Evolutionary conservation across 768 basidiomycete species (phyloP).

Genomic region (Boletus rex-veris): DNA sequence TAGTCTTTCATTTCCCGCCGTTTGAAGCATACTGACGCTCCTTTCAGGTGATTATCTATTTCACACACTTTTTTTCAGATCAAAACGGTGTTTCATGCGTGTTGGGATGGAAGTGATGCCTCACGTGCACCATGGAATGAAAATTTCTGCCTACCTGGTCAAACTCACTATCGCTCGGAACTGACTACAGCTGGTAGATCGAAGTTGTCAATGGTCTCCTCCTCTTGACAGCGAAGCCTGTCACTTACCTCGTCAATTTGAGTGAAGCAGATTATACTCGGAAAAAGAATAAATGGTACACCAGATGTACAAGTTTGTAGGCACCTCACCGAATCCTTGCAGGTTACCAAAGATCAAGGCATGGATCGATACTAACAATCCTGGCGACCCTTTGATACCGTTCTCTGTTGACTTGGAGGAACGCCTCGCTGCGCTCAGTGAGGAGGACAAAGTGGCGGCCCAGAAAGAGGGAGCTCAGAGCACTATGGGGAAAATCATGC

Average conservation of each 20-base stretch:
- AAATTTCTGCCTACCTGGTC: not conserved
- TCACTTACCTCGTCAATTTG: conserved; percentile 97
- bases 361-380: conserved; percentile 97
- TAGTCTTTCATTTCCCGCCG: not conserved
- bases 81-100: conserved; percentile 67
- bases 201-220: conserved; percentile 86
- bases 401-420: conserved; percentile 97
- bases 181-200: conserved; percentile 48
- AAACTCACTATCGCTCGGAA: not conserved
- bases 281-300: conserved; percentile 98
- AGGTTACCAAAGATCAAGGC: conserved; percentile 96
- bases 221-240: conserved; percentile 93
- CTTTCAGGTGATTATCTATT: conserved; percentile 22
- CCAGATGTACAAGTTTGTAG: not conserved
- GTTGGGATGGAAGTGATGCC: conserved; percentile 83
- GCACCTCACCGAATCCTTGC: not conserved
- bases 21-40: conserved; percentile 3
- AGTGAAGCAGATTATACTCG: conserved; percentile 92
- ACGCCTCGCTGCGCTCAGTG: conserved; percentile 59
- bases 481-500: conserved; percentile 89
- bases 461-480: conserved; percentile 74
- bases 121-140: conserved; percentile 39
- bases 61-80: conserved; percentile 27
- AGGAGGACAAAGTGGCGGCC: conserved; percentile 73
- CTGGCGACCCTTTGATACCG: conserved; percentile 93